Conservation (phyloP, 208 protist species). For the Leishmania guyanensis region DNA sequence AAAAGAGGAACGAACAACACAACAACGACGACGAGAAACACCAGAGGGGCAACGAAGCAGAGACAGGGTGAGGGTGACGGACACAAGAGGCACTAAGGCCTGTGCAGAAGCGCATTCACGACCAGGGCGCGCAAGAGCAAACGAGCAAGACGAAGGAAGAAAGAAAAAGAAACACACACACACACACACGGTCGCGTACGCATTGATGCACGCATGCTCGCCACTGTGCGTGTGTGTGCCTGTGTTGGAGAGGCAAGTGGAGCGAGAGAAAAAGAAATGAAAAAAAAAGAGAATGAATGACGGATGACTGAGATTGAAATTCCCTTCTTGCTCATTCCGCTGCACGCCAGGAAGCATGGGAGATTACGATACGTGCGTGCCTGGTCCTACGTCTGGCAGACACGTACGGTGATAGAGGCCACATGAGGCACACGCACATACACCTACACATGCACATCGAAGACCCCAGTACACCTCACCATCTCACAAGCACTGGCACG, state of each 20-base stretch:
- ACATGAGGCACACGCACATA: neutral
- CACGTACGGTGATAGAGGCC: neutral
- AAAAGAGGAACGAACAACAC: neutral
- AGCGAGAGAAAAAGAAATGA: neutral
- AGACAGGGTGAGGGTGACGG: neutral
- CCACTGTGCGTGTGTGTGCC: neutral
- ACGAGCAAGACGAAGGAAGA: neutral
- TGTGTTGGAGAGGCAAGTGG: neutral
- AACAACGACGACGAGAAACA: neutral
- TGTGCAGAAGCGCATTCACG: neutral
- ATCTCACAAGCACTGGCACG: neutral
- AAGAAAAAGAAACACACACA: neutral
- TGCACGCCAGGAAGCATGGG: neutral
- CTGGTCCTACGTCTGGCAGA: neutral
- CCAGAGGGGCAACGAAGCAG: neutral
- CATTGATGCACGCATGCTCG: neutral
- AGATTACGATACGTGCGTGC: too few relatives aligned
- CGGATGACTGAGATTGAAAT: neutral
- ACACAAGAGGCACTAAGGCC: neutral
- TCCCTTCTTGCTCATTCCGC: neutral
- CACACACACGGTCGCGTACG: neutral
- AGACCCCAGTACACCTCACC: neutral
- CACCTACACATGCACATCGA: neutral
- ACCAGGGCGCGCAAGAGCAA: neutral
- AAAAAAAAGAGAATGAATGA: neutral